Evolutionary conservation across 331 rosid species (phyloP).

Genomic region (Malus hybrid): DNA sequence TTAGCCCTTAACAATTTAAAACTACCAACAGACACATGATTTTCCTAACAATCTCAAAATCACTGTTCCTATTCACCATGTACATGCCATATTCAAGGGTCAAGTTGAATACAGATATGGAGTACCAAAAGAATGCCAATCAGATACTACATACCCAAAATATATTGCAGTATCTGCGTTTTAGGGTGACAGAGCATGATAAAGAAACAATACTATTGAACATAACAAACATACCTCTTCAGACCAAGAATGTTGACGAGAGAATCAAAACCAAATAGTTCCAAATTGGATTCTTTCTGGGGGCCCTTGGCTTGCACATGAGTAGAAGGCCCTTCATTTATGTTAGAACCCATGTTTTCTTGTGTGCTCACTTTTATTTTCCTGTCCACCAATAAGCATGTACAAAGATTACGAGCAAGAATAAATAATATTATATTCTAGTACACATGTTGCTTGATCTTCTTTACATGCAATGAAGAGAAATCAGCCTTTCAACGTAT

Average conservation of each 20-base stretch:
- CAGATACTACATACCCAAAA: not conserved
- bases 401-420: not conserved
- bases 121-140: not conserved
- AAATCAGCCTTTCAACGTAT: not conserved
- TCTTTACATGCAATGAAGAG: not conserved
- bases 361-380: conserved; percentile 48
- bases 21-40: not conserved
- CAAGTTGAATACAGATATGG: not conserved
- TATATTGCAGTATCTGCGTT: not conserved
- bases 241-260: conserved; percentile 99
- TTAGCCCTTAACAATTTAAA: not conserved
- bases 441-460: not conserved
- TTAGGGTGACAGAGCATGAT: not conserved
- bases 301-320: conserved; percentile 50
- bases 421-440: not conserved
- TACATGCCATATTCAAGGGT: not conserved
- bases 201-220: not conserved
- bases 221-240: conserved; percentile 52
- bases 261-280: conserved; percentile 95
- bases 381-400: conserved; percentile 26
- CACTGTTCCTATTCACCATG: not conserved
- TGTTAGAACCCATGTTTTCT: conserved; percentile 31
- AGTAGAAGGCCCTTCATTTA: conserved; percentile 36
- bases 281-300: conserved; percentile 78
- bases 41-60: not conserved